Base-by-base conservation (phyloP, 1,284 basidiomycete genomes). In the Mycena sp. region DNA sequence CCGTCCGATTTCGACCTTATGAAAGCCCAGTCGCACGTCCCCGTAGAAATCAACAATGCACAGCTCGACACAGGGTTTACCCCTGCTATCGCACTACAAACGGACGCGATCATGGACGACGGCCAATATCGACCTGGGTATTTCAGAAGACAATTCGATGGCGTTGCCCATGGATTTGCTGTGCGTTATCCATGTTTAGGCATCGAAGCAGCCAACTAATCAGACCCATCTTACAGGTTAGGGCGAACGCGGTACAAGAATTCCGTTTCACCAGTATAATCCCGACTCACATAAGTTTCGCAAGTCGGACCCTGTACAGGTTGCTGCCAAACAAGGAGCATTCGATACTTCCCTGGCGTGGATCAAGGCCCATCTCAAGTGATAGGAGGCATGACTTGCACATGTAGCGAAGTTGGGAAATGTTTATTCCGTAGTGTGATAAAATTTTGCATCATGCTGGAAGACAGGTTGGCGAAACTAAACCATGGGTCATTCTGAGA, bases 101-200 rank as follows among this genome's bases (percentile, higher is more conserved):
- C 62, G 4, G 69, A 70, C 29, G 63, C 29, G 30, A 56, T 70
- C 3, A 44, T 69, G 35, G 65, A 26, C 2, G 61, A 58, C 35
- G 57, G 50, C 0, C 50, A 59, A 52, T 70, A 69, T 55, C 29
- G 16, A 19, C 68, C 67, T 25, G 69, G 81, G 2, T 81, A 82
- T 71, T 75, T 77, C 67, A 74, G 81, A 65, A 72, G 71, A 29
- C 75, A 81, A 65, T 82, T 77, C 72, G 69, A 71, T 1, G 80
- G 80, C 1, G 80, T 79, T 50, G 75, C 73, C 2, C 86, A 87
- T 70, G 85, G 85, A 0, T 87, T 86, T 68, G 77, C 82, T 4
- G 79, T 80, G 28, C 32, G 72, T 58, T 48, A 7, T 35, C 9
- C 32, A 9, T 35, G 7, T 35, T 43, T 23, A 21, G 25, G 17